A percentile compares a stretch with the other conserved stretches of the same genome.
These are phyloP conservation scores for Lithospermum erythrorhizon DNA, from an alignment of 257 asterid genomes.

Conservation along the genomic window DNA sequence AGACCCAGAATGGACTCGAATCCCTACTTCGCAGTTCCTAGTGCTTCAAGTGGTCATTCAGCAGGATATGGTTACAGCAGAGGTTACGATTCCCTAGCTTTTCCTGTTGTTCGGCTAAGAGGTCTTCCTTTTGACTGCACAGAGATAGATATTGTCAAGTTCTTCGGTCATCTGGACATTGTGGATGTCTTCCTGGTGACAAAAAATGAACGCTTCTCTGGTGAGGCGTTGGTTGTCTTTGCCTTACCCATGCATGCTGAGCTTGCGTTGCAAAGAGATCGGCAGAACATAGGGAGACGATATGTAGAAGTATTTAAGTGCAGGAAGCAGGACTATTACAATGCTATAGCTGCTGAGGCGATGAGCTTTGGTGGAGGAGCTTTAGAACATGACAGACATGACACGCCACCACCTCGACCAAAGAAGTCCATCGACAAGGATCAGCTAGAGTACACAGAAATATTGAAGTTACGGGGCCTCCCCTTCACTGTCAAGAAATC, in stretches of 20 bases:
- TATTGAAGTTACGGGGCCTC: constrained; percentile 78
- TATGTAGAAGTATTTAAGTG: constrained; percentile 94
- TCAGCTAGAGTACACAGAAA: constrained; percentile 66
- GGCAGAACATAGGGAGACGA: constrained; percentile 91
- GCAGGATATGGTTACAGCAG: constrained; percentile 29
- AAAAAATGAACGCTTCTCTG: constrained; percentile 74
- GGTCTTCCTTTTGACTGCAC: constrained; percentile 91
- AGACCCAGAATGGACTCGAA: constrained; percentile 99
- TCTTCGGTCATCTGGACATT: constrained; percentile 80
- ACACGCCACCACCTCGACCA: constrained; percentile 46
- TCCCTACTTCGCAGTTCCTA: constrained; percentile 99
- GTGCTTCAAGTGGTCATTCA: constrained; percentile 46
- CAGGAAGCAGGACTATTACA: constrained; percentile 83
- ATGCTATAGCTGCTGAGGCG: constrained; percentile 81
- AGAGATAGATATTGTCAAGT: constrained; percentile 63
- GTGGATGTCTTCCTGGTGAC: constrained; percentile 75
- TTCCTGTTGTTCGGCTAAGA: constrained; percentile 75
- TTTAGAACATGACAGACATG: constrained; percentile 36
- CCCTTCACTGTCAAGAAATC: constrained; percentile 66
- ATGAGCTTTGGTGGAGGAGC: constrained; percentile 41
- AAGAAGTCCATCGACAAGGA: constrained; percentile 77
- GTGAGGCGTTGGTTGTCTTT: constrained; percentile 85
- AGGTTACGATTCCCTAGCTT: constrained; percentile 40
- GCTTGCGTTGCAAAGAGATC: constrained; percentile 66
- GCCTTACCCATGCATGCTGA: constrained; percentile 80